Evolutionary conservation across 371 early-diverging fungal genomes (phyloP), one percentile per base, ranked within the genome.

Genomic region (Mortierella sp.): DNA sequence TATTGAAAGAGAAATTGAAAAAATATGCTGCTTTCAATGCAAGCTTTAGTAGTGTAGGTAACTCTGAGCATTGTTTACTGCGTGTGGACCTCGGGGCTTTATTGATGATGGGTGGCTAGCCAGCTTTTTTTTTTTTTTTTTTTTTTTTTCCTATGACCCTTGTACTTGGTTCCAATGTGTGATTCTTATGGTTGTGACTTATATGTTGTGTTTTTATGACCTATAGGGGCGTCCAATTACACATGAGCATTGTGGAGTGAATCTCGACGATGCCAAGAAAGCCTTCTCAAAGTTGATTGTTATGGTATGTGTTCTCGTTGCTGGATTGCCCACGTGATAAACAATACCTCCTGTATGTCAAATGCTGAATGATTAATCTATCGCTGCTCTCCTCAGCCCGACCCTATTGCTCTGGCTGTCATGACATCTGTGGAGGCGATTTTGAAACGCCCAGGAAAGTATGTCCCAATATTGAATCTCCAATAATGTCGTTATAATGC

Each of bases 391-490:
- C 57, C 43, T 8, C 74, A 78, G 73, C 84, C 86, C 43, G 59
- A 75, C 40, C 45, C 74, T 52, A 78, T 87, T 67, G 83, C 73
- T 37, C 90, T 92, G 32, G 87, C 90, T 14, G 91, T 96, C 90
- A 95, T 96, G 94, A 86, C 86, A 24, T 92, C 93, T 18, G 93
- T 88, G 11, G 95, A 96, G 68, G 83, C 86, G 63, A 77, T 96
- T 11, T 81, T 97, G 69, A 91, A 92, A 73, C 88, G 96, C 30
- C 96, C 96, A 22, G 91, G 94, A 45, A 84, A 93, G 84, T 92
- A 88, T 39, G 69, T 88, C 47, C 32, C 52, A 45, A 3, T 52
- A 20, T 51, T 49, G 5, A 24, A 5, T 20, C 35, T 22, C 35
- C 16, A 16, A 9, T 14, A 28, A 35, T 16, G 28, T 51, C 39